Conservation (phyloP, 768 basidiomycete genomes). For the Hemileccinum rubropunctum region DNA sequence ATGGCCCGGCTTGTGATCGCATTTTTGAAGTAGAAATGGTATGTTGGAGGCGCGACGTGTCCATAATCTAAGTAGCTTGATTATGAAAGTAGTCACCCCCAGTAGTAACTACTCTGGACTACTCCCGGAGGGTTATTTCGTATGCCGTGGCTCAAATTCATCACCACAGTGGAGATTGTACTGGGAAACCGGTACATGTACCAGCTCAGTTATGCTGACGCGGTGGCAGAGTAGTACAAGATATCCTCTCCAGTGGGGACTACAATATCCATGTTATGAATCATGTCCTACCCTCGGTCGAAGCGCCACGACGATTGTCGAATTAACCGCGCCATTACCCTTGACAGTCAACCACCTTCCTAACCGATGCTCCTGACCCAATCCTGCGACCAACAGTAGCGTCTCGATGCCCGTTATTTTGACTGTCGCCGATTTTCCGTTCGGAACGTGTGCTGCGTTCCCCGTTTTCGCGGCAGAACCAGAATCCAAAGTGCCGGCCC, state of each 20-base stretch:
- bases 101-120: too few species aligned
- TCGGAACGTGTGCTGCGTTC: neutral
- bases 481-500: constrained; percentile 22
- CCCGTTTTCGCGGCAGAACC: neutral
- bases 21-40: constrained; percentile 8
- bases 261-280: constrained; percentile 1
- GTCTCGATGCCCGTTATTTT: constrained; percentile 31
- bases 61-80: too few species aligned
- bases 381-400: constrained; percentile 71
- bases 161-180: too few species aligned
- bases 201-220: too few species aligned
- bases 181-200: too few species aligned
- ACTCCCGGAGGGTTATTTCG: too few species aligned
- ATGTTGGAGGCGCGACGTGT: too few species aligned
- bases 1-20: constrained; percentile 19
- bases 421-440: constrained; percentile 13
- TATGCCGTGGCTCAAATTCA: too few species aligned
- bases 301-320: constrained; percentile 62
- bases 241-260: too few species aligned
- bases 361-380: constrained; percentile 85
- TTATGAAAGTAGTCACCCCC: too few species aligned
- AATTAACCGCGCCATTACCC: constrained; percentile 68
- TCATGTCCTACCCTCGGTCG: constrained; percentile 30
- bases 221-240: too few species aligned
- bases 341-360: constrained; percentile 86